Evolutionary conservation across 2,329 filamentous ascomycete genomes (phyloP).

Genomic region (Epichloe typhina): DNA sequence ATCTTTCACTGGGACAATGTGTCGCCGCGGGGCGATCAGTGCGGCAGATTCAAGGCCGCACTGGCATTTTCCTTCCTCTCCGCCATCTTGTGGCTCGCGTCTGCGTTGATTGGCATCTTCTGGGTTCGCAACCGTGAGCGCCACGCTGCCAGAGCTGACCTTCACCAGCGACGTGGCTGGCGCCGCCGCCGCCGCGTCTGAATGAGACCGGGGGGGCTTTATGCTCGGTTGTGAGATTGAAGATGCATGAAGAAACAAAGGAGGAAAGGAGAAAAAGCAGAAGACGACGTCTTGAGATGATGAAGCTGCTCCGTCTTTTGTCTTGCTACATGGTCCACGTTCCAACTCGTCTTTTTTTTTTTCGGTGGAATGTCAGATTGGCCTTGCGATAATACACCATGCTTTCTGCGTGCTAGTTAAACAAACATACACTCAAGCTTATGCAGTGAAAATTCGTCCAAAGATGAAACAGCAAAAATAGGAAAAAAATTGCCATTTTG

Average conservation of each 20-base stretch:
- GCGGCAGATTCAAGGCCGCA: slow-evolving; percentile 56
- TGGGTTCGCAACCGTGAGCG: slow-evolving; percentile 33
- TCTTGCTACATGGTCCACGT: neutral
- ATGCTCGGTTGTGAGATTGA: too few species aligned
- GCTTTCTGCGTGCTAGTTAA: neutral
- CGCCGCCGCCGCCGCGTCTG: slow-evolving; percentile 30
- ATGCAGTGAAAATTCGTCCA: too few species aligned
- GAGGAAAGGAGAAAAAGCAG: neutral
- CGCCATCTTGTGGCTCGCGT: slow-evolving; percentile 57
- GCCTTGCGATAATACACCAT: neutral
- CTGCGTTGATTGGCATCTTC: slow-evolving; percentile 42
- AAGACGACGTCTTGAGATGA: too few species aligned
- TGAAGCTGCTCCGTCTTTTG: neutral
- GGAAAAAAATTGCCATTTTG: neutral
- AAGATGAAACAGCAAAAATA: too few species aligned
- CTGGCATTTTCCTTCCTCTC: slow-evolving; percentile 62
- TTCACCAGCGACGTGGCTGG: slow-evolving; percentile 24
- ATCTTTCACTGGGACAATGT: slow-evolving; percentile 49
- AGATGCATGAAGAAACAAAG: neutral
- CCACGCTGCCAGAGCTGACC: slow-evolving; percentile 19
- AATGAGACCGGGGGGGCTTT: slow-evolving; percentile 1
- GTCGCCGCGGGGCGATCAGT: slow-evolving; percentile 34
- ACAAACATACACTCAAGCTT: too few species aligned
- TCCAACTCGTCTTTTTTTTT: neutral
- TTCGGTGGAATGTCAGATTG: neutral